A percentile compares a stretch with the other conserved stretches of the same genome.
phyloP scores from a whole-genome alignment of 768 basidiomycete species.

The Lactarius evosmus region DNA sequence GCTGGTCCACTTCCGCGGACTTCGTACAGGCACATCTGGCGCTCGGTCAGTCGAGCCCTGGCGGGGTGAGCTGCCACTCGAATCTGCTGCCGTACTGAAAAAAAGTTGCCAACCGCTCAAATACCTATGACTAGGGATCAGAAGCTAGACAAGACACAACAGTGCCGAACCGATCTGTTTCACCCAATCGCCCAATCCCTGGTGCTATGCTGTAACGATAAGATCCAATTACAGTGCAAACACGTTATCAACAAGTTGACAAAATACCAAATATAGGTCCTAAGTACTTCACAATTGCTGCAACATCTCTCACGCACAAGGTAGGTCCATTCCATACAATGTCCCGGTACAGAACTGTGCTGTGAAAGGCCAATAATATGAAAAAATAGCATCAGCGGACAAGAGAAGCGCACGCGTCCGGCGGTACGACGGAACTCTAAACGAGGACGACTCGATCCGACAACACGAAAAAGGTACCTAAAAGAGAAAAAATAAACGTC shows the following conservation, averaged over 20 bases:
- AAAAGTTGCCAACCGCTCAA: background rate
- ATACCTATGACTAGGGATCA: background rate
- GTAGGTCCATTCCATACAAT: conserved; percentile 2
- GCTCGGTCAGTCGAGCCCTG: too few relatives aligned
- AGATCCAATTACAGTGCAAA: background rate
- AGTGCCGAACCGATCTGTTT: background rate
- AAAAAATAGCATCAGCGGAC: conserved; percentile 12
- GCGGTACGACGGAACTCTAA: conserved; percentile 17
- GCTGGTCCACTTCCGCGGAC: too few relatives aligned
- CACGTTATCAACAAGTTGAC: background rate
- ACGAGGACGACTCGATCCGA: conserved; percentile 5
- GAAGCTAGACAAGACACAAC: background rate
- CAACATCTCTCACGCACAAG: background rate
- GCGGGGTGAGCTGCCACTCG: too few relatives aligned
- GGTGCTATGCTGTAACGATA: background rate
- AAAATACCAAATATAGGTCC: background rate
- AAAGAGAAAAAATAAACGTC: background rate
- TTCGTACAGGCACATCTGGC: too few relatives aligned
- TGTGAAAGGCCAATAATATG: conserved; percentile 13
- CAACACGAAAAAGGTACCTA: background rate
- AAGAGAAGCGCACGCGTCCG: conserved; percentile 13
- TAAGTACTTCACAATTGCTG: background rate
- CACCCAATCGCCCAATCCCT: too few relatives aligned
- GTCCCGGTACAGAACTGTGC: conserved; percentile 5
- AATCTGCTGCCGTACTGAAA: background rate